Evolutionary conservation across 495 filamentous ascomycete genomes (phyloP).

Genomic region (Penicillium crystallinum): DNA sequence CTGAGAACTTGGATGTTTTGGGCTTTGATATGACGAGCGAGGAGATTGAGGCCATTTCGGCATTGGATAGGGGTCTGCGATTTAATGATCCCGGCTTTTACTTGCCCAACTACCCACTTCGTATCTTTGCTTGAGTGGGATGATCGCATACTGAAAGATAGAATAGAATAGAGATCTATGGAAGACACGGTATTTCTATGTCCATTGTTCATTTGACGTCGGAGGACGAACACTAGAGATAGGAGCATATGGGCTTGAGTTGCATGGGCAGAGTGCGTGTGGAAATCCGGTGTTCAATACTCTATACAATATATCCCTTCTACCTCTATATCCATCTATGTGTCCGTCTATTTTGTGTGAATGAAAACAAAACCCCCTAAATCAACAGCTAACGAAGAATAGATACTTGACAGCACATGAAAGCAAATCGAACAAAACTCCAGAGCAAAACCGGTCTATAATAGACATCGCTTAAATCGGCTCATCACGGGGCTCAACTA

Average conservation of each 20-base stretch:
- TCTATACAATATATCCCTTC: slow-evolving; percentile 3
- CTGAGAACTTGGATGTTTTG: too few species aligned
- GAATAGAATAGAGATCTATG: too few species aligned
- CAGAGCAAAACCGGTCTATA: not conserved
- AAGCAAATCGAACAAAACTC: not conserved
- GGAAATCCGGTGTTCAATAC: slow-evolving; percentile 1
- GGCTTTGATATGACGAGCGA: too few species aligned
- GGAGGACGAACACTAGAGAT: not conserved
- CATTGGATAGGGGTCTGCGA: too few species aligned
- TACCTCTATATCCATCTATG: slow-evolving; percentile 2
- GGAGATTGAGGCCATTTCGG: too few species aligned
- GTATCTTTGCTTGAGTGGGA: too few species aligned
- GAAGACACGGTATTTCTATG: too few species aligned
- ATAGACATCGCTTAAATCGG: slow-evolving; percentile 45
- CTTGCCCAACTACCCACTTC: too few species aligned
- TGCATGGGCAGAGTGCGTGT: slow-evolving; percentile 7
- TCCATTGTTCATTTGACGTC: too few species aligned
- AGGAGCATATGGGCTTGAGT: not conserved
- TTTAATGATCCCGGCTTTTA: too few species aligned
- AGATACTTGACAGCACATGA: not conserved
- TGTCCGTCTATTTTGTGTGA: not conserved
- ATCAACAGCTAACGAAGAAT: not conserved
- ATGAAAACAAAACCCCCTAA: not conserved
- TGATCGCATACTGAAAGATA: too few species aligned
- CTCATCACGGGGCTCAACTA: slow-evolving; percentile 68